Percentiles rank a stretch among this genome's conserved stretches.
phyloP scores from a whole-genome alignment of 306 rosid genomes.

The Gleditsia sinensis region DNA sequence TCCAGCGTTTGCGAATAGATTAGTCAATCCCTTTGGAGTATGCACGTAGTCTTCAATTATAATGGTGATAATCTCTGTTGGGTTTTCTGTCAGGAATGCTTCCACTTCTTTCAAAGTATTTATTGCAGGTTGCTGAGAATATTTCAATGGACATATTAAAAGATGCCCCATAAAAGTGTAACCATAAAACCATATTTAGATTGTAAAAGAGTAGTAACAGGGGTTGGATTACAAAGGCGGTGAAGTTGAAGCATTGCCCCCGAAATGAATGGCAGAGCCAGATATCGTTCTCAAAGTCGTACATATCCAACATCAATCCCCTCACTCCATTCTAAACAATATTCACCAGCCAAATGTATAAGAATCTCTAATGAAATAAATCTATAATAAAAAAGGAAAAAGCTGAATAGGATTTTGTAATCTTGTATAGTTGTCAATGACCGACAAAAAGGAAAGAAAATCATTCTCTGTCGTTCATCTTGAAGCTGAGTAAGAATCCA shows the following conservation, averaged over 20 bases:
- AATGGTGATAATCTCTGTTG: conserved; percentile 82
- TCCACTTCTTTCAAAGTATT: conserved; percentile 89
- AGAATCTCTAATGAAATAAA: conserved; percentile 17
- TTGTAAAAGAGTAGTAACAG: conserved; percentile 20
- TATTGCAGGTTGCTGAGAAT: conserved; percentile 91
- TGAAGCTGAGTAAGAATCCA: background rate
- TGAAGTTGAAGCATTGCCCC: conserved; percentile 95
- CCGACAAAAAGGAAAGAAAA: background rate
- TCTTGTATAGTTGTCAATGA: background rate
- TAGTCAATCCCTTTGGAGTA: conserved; percentile 76
- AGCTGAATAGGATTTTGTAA: background rate
- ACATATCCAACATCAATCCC: conserved; percentile 98
- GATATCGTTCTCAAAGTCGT: conserved; percentile 81
- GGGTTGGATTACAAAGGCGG: conserved; percentile 78
- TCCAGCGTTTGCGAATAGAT: conserved; percentile 70
- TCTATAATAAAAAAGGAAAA: background rate
- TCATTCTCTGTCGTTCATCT: background rate
- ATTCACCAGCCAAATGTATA: conserved; percentile 32
- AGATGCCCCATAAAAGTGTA: conserved; percentile 17
- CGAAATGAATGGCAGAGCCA: conserved; percentile 97
- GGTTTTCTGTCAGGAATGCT: conserved; percentile 73
- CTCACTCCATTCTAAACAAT: conserved; percentile 87
- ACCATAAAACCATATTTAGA: conserved; percentile 4
- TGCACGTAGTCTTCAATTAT: conserved; percentile 91
- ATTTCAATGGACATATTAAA: conserved; percentile 39